Conservation (phyloP, 202 grass and related monocot genomes). For the Carex arenaria region DNA sequence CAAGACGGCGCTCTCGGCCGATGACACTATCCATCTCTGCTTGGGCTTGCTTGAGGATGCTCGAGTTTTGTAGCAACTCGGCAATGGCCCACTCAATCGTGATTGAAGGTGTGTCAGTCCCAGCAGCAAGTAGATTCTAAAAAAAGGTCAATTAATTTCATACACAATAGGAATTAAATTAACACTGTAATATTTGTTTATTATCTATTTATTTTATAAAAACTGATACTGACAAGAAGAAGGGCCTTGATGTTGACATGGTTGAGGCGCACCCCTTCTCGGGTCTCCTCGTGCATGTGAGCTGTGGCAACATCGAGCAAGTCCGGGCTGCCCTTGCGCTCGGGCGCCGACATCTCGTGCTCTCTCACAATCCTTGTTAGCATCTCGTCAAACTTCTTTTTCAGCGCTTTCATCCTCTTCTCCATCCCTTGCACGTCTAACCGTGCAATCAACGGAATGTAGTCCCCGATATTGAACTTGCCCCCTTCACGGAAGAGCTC, state of each 20-base stretch:
- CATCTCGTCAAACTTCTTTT: not conserved
- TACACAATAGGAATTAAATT: not conserved
- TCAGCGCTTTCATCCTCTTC: not conserved
- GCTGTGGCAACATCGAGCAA: slow-evolving; percentile 17
- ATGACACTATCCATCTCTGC: slow-evolving; percentile 16
- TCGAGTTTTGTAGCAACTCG: slow-evolving; percentile 20
- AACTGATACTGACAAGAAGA: slow-evolving; percentile 5
- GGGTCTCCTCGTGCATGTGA: not conserved
- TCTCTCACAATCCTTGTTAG: slow-evolving; percentile 13
- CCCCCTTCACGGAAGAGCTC: slow-evolving; percentile 21
- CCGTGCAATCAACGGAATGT: slow-evolving; percentile 3
- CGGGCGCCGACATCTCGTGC: slow-evolving; percentile 13
- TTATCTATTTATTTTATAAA: too few species aligned
- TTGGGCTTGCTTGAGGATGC: slow-evolving; percentile 22
- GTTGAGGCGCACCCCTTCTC: slow-evolving; percentile 4
- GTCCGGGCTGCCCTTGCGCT: not conserved
- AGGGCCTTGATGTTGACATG: slow-evolving; percentile 24
- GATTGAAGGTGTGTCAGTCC: slow-evolving; percentile 20
- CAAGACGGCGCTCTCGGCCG: slow-evolving; percentile 6
- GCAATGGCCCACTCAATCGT: slow-evolving; percentile 32
- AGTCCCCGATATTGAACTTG: slow-evolving; percentile 22
- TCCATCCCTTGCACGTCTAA: slow-evolving; percentile 24
- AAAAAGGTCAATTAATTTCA: not conserved
- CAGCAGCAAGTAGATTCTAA: slow-evolving; percentile 28
- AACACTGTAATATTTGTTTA: not conserved